Base-by-base conservation (phyloP, 306 rosid species). In the Prunus persica region DNA sequence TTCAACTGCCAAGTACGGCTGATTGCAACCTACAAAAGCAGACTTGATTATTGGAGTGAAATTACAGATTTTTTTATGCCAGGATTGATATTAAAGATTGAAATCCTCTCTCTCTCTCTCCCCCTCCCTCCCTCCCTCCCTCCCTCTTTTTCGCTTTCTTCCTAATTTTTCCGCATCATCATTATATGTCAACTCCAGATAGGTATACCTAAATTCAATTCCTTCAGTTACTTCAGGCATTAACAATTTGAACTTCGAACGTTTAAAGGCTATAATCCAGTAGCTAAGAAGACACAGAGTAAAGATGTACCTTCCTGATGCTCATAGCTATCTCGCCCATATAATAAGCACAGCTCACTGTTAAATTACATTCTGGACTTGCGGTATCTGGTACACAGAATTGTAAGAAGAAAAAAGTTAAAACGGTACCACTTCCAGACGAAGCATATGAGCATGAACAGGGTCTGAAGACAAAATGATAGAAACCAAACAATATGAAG, bases 321-420 rank as follows among this genome's bases (percentile, higher is more conserved):
- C 95, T 90, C 97, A 94, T 88, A 76, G 98, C 93, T 81, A 90
- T 80, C 85, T 94, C 98, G 67, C 89, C 93, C 89, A 92, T 90
- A 84, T 90, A 89, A 89, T 86, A 91, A 75, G 91, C 89, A 75
- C 96, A 87, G 86, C 92, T 89, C 71, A 90, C 71, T 13, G 74
- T 88, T 81, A 94, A 82, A 85, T 94, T 94, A 86, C 90, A 82
- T 85, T 90, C 95, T 47, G 91, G 83, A 81, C 93, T 90, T 56
- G 89, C 96, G 70, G 85, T 89, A 73, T 88, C 97, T 90, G 91
- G 69, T 67, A 79, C 62, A 68, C 13, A 52, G 57, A 18, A 66
- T 43, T 30, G 49, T 49, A 64, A 57, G 11, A 69, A 41, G 65
- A 34, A 14, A 12, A 45, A 50, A 60, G 50, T 58, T 72, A 52